These are phyloP conservation scores for Diospyros lotus DNA, from an alignment of 148 eudicot genomes.

Conservation along the genomic window DNA sequence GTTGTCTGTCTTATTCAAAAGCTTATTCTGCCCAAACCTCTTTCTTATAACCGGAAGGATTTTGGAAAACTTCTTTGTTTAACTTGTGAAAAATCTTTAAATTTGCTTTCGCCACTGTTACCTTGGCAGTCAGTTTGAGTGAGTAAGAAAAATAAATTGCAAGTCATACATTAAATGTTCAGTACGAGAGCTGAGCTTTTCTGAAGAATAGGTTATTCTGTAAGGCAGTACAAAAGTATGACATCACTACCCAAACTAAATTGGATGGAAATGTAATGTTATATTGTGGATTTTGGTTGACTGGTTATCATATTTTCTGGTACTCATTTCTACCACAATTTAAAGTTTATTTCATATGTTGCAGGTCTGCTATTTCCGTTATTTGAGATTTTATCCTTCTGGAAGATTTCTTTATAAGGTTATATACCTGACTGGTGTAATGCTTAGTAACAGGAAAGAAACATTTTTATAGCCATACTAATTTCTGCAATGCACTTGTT, in stretches of 20 bases:
- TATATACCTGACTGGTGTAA: slow-evolving; percentile 7
- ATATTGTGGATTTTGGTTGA: not conserved
- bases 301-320: not conserved
- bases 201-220: not conserved
- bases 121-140: too few species aligned
- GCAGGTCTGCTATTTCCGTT: slow-evolving; percentile 96
- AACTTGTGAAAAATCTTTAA: too few species aligned
- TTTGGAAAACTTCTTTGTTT: too few species aligned
- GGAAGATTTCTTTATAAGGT: slow-evolving; percentile 96
- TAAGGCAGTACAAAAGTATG: not conserved
- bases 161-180: too few species aligned
- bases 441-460: not conserved
- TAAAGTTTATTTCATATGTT: slow-evolving; percentile 7
- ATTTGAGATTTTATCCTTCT: slow-evolving; percentile 84
- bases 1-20: too few species aligned
- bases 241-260: not conserved
- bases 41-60: too few species aligned
- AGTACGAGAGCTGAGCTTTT: too few species aligned
- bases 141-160: too few species aligned
- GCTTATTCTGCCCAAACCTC: too few species aligned
- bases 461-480: slow-evolving; percentile 12
- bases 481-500: slow-evolving; percentile 6
- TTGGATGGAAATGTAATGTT: not conserved
- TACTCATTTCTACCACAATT: not conserved
- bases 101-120: too few species aligned